Base-by-base conservation (phyloP, 2,329 filamentous ascomycete species). In the Aspergillus fructus region DNA sequence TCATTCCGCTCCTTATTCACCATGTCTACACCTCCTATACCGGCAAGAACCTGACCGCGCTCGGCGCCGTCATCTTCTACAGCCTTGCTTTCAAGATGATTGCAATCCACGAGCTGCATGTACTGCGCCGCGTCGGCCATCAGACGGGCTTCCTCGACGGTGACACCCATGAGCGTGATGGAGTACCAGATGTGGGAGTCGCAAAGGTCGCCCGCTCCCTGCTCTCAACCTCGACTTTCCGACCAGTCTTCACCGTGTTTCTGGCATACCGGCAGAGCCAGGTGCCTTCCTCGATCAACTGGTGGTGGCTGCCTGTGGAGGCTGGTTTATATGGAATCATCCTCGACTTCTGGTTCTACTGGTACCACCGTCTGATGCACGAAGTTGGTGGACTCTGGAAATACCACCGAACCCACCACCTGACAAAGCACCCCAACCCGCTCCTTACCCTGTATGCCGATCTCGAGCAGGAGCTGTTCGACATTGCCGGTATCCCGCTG, bases 401-500 rank as follows among this genome's bases (percentile, higher is more conserved):
- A 45, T 78, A 71, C 58, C 77, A 79, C 65, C 73, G 76, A 49
- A 79, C 76, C 0, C 77, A 79, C 53, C 77, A 79, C 60, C 65
- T 79, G 8, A 78, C 76, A 42, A 79, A 79, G 58, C 77, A 79
- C 53, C 77, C 77, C 4, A 78, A 76, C 47, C 74, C 75, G 6
- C 69, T 79, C 0, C 64, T 79, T 1, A 72, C 74, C 0, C 66
- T 74, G 3, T 79, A 79, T 62, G 76, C 77, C 41, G 77, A 79
- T 49, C 49, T 61, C 7, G 76, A 75, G 53, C 77, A 79, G 54
- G 76, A 78, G 52, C 62, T 78, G 7, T 74, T 77, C 55, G 76
- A 79, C 50, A 75, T 78, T 30, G 71, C 69, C 6, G 73, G 71
- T n/a, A 72, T 79, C 8, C 77, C 77, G 0, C 57, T 78, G 19